A percentile compares a stretch with the other conserved stretches of the same genome.
phyloP scores from a whole-genome alignment of 2,329 filamentous ascomycete species.

The Bertia moriformis region DNA sequence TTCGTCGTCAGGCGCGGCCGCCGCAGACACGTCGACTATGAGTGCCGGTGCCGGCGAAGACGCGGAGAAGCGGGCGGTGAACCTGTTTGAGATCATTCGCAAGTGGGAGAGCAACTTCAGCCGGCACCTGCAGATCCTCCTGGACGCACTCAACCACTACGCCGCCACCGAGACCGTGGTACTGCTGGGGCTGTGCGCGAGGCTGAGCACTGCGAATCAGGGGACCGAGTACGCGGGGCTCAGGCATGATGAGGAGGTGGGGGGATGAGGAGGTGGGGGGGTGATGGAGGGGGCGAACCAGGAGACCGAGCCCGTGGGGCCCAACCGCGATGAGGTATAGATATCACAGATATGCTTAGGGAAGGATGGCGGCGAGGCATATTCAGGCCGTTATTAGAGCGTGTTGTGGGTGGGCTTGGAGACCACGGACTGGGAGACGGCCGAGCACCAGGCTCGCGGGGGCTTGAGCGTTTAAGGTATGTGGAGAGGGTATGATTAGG shows the following conservation, averaged over 20 bases:
- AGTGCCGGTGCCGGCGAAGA: constrained; percentile 8
- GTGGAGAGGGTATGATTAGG: too few species aligned
- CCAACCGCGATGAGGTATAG: too few species aligned
- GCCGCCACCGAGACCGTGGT: constrained; percentile 95
- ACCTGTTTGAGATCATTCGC: constrained; percentile 72
- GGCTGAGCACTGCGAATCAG: constrained; percentile 69
- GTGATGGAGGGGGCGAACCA: background rate
- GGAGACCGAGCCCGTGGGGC: too few species aligned
- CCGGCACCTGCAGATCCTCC: constrained; percentile 77
- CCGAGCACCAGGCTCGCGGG: too few species aligned
- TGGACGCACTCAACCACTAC: constrained; percentile 92
- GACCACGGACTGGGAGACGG: too few species aligned
- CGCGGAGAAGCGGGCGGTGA: constrained; percentile 39
- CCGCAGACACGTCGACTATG: constrained; percentile 2
- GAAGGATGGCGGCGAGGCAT: too few species aligned
- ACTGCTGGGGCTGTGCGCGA: constrained; percentile 71
- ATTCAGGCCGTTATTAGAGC: too few species aligned
- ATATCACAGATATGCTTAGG: too few species aligned
- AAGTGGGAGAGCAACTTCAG: constrained; percentile 92
- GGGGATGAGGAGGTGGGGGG: background rate
- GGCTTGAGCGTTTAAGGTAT: too few species aligned
- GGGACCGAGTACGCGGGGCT: constrained; percentile 51
- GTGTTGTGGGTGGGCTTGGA: too few species aligned
- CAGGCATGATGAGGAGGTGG: constrained; percentile 40
- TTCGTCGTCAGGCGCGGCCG: constrained; percentile 6